These are phyloP conservation scores for Erodium chrysanthum DNA, from an alignment of 441 rosid species.

Conservation along the genomic window DNA sequence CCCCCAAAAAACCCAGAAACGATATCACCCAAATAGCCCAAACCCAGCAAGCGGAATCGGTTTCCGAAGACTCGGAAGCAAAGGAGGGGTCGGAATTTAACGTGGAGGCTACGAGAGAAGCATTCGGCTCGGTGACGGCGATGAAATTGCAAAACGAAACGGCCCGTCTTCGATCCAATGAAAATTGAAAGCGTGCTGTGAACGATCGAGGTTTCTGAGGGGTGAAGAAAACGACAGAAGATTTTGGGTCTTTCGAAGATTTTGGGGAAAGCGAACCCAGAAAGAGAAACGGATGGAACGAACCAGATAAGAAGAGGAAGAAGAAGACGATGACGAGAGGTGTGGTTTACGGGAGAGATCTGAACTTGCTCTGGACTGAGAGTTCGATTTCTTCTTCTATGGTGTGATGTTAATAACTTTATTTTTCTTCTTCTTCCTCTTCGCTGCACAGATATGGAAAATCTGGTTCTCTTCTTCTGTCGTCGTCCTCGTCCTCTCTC, in stretches of 20 bases:
- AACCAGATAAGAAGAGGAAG: neutral
- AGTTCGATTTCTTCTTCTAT: neutral
- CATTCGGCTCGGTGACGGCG: neutral
- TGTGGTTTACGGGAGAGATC: neutral
- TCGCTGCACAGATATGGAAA: neutral
- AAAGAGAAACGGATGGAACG: neutral
- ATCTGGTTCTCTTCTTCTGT: neutral
- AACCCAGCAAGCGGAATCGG: neutral
- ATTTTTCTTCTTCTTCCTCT: neutral
- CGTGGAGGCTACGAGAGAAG: neutral
- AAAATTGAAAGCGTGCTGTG: neutral
- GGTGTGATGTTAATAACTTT: neutral
- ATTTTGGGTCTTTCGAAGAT: no score
- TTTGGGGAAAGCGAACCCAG: no score
- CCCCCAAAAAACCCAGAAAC: neutral
- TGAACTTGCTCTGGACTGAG: neutral
- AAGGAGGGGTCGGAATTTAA: neutral
- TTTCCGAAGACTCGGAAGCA: neutral
- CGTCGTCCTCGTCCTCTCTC: no score
- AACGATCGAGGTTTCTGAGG: neutral
- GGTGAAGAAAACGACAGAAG: no score
- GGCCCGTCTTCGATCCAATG: neutral
- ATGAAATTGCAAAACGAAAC: neutral
- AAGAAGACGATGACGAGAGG: neutral
- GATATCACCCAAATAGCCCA: neutral